Conservation (phyloP, 2,329 filamentous ascomycete genomes). For the Neofusicoccum parvum region DNA sequence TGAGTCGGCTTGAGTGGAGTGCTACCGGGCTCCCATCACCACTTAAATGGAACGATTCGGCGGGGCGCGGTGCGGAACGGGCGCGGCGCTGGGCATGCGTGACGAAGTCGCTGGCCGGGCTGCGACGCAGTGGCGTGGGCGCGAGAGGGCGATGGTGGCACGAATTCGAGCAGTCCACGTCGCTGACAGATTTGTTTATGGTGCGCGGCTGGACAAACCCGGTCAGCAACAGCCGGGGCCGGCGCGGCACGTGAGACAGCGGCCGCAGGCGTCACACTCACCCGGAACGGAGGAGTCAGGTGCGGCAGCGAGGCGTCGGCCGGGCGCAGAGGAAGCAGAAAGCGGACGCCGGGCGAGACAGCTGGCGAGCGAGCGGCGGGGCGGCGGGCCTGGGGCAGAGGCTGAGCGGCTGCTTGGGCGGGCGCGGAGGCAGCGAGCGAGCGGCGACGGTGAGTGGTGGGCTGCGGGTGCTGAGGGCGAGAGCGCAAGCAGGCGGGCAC, state of each 20-base stretch:
- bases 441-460: neutral
- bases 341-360: slow-evolving; percentile 19
- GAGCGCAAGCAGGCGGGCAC: neutral
- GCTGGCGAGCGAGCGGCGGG: neutral
- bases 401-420: neutral
- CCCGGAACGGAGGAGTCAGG: slow-evolving; percentile 6
- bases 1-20: slow-evolving; percentile 24
- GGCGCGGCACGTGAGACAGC: slow-evolving; percentile 20
- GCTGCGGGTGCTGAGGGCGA: neutral
- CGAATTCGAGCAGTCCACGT: slow-evolving; percentile 40
- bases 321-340: slow-evolving; percentile 2
- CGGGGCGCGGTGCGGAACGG: neutral
- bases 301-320: slow-evolving; percentile 14
- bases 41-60: slow-evolving; percentile 30
- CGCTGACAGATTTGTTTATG: slow-evolving; percentile 24
- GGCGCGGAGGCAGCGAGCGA: neutral
- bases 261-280: slow-evolving; percentile 18
- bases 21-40: slow-evolving; percentile 41
- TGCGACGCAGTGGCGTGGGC: slow-evolving; percentile 33
- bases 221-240: slow-evolving; percentile 13
- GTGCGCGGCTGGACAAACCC: slow-evolving; percentile 21
- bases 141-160: slow-evolving; percentile 40
- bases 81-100: slow-evolving; percentile 19
- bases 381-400: neutral
- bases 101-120: slow-evolving; percentile 9